Conservation (phyloP, 83 land plant genomes). For the Diphasiastrum complanatum region DNA sequence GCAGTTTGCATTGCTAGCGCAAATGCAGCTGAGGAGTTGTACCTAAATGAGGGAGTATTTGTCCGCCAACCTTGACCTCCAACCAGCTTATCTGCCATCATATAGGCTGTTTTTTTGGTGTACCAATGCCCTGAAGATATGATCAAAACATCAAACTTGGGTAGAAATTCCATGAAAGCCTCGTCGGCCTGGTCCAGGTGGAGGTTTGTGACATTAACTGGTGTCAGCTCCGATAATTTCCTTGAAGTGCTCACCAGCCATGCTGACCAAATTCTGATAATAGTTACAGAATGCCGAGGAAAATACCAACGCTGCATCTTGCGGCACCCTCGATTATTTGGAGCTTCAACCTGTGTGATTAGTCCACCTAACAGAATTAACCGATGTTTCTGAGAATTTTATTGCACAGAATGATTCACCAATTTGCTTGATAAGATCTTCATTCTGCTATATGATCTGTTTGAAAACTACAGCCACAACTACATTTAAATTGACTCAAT, state of each 20-base stretch:
- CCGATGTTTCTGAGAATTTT: too few species aligned
- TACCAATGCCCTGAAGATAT: constrained; percentile 94
- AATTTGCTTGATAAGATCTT: too few species aligned
- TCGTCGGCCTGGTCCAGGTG: constrained; percentile 61
- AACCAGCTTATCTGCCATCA: constrained; percentile 45
- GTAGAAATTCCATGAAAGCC: constrained; percentile 46
- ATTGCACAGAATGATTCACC: too few species aligned
- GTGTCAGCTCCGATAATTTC: constrained; percentile 50
- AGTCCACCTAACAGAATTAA: too few species aligned
- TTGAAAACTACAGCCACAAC: too few species aligned
- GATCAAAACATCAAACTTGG: constrained; percentile 58
- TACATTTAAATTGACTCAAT: too few species aligned
- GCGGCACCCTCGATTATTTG: too few species aligned
- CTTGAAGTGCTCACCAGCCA: constrained; percentile 57
- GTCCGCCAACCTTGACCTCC: constrained; percentile 72
- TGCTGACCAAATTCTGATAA: constrained; percentile 84
- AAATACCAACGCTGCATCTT: constrained; percentile 72
- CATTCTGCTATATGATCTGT: too few species aligned
- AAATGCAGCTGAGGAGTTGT: constrained; percentile 20
- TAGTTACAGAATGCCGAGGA: constrained; percentile 32
- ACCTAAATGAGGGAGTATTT: too few species aligned
- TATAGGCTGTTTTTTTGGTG: constrained; percentile 56
- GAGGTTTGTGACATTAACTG: constrained; percentile 56
- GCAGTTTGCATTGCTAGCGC: constrained; percentile 59
- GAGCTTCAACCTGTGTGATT: too few species aligned